Evolutionary conservation across 805 yeast species (phyloP).

Genomic region (Sugiyamaella marilandica): DNA sequence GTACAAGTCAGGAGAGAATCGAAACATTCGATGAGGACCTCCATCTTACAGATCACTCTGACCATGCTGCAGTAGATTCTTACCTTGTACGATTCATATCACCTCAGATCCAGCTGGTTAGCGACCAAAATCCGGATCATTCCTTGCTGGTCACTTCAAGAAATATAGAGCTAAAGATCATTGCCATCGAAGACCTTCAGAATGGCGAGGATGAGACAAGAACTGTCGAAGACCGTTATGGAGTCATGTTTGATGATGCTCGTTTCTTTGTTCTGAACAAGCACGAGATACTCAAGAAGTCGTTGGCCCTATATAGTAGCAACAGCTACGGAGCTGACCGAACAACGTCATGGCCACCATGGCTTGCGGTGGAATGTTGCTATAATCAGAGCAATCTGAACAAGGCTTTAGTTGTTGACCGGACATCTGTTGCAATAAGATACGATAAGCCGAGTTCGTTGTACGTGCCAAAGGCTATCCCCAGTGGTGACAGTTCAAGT

Average conservation of each 20-base stretch:
- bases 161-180: constrained; percentile 58
- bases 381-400: constrained; percentile 47
- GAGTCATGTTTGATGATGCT: constrained; percentile 62
- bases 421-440: constrained; percentile 57
- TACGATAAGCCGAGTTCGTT: constrained; percentile 51
- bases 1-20: constrained; percentile 15
- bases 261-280: constrained; percentile 64
- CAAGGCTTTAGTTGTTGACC: constrained; percentile 53
- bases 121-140: constrained; percentile 48
- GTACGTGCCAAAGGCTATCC: constrained; percentile 31
- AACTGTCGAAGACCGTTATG: constrained; percentile 61
- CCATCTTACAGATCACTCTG: constrained; percentile 34
- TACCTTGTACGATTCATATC: constrained; percentile 63
- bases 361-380: constrained; percentile 72
- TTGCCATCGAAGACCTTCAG: constrained; percentile 53
- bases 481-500: constrained; percentile 4
- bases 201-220: constrained; percentile 41
- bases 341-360: constrained; percentile 73
- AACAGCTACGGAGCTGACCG: constrained; percentile 56
- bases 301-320: constrained; percentile 42
- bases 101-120: constrained; percentile 76
- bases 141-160: constrained; percentile 73
- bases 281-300: constrained; percentile 40
- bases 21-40: constrained; percentile 50
- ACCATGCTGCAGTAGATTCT: constrained; percentile 41